phyloP scores from a whole-genome alignment of 2,329 filamentous ascomycete genomes.

The Fusarium nodosum region DNA sequence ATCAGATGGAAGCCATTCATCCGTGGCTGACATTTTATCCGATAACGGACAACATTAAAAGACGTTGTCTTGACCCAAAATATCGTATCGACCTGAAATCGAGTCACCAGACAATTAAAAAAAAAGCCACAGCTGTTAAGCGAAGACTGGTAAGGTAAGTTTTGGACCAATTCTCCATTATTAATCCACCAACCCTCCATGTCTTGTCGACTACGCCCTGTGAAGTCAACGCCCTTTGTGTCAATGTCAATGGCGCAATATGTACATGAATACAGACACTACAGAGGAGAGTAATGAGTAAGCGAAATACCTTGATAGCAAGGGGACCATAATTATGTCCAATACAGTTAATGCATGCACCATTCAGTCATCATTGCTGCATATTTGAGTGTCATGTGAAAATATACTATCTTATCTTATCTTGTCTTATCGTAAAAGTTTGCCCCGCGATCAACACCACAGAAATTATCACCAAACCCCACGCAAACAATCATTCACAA shows the following conservation, averaged over 20 bases:
- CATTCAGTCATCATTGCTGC: background rate
- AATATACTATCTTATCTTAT: slow-evolving; percentile 25
- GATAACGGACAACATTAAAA: slow-evolving; percentile 15
- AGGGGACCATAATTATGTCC: background rate
- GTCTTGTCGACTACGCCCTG: slow-evolving; percentile 40
- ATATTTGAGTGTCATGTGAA: background rate
- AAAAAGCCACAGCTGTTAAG: slow-evolving; percentile 38
- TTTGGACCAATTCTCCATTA: slow-evolving; percentile 33
- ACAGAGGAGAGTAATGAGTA: background rate
- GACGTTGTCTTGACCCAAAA: background rate
- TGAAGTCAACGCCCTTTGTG: slow-evolving; percentile 25
- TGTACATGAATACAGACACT: background rate
- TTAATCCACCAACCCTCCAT: slow-evolving; percentile 39
- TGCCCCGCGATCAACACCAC: slow-evolving; percentile 48
- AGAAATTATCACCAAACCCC: slow-evolving; percentile 46
- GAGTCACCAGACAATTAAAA: slow-evolving; percentile 30
- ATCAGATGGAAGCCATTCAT: slow-evolving; percentile 9
- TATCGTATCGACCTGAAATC: background rate
- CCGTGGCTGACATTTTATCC: slow-evolving; percentile 17
- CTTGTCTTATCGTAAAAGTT: slow-evolving; percentile 44
- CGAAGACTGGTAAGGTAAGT: slow-evolving; percentile 17
- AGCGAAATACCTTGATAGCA: background rate
- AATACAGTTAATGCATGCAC: background rate
- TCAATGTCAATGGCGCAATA: slow-evolving; percentile 21
- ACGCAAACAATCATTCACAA: slow-evolving; percentile 9